phyloP scores from a whole-genome alignment of 352 stramenopile species.

The Globisporangium splendens region DNA sequence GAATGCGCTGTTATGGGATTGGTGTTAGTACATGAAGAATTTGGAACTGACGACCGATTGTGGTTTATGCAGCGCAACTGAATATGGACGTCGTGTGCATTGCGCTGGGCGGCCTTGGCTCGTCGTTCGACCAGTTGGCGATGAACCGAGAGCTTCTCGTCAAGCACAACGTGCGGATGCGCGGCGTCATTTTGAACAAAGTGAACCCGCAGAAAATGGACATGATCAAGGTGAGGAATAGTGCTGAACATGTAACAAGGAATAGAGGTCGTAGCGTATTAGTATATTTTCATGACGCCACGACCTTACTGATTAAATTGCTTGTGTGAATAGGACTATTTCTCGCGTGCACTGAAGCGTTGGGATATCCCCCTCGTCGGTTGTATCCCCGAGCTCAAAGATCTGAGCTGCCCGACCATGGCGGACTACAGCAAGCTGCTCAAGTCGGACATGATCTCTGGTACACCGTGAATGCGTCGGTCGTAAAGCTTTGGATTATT shows the following conservation, averaged over 20 bases:
- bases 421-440: slow-evolving; percentile 85
- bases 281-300: not conserved
- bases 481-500: too few relatives aligned
- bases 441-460: slow-evolving; percentile 77
- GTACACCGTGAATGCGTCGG: too few relatives aligned
- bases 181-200: slow-evolving; percentile 86
- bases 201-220: slow-evolving; percentile 87
- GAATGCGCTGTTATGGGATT: not conserved
- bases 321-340: slow-evolving; percentile 64
- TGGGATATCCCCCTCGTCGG: slow-evolving; percentile 88
- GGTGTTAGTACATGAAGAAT: too few relatives aligned
- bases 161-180: slow-evolving; percentile 71
- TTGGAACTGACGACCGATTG: not conserved
- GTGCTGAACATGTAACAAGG: not conserved
- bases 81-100: slow-evolving; percentile 81
- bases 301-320: not conserved
- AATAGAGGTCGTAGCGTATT: too few relatives aligned
- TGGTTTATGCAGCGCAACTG: slow-evolving; percentile 48
- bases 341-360: slow-evolving; percentile 83
- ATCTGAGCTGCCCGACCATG: slow-evolving; percentile 82
- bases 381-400: slow-evolving; percentile 83
- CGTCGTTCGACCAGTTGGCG: slow-evolving; percentile 81
- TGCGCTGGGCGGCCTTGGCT: slow-evolving; percentile 72
- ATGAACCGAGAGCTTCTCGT: slow-evolving; percentile 84
- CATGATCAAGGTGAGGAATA: slow-evolving; percentile 75